A percentile compares a stretch with the other conserved stretches of the same genome.
phyloP scores from a whole-genome alignment of 208 protist species.

The Trypanosoma grayi region DNA sequence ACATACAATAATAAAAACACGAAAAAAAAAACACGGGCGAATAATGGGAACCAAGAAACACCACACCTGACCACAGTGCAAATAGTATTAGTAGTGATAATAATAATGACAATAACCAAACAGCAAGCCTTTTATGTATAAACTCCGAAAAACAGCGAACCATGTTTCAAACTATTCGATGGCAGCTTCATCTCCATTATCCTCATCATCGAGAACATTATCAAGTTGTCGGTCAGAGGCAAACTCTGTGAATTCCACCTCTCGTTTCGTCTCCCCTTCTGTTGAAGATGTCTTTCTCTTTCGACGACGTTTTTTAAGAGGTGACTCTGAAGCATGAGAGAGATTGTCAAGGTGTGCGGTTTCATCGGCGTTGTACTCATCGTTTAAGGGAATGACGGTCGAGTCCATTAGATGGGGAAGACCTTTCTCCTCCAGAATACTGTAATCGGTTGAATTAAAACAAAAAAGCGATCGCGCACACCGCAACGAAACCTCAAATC shows the following conservation, averaged over 20 bases:
- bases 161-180: not conserved
- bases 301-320: constrained; percentile 10
- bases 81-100: too few species aligned
- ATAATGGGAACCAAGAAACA: not conserved
- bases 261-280: constrained; percentile 9
- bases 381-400: constrained; percentile 41
- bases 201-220: too few species aligned
- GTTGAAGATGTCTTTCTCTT: constrained; percentile 17
- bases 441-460: constrained; percentile 70
- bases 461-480: constrained; percentile 81
- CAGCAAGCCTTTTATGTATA: too few species aligned
- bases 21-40: not conserved
- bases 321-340: not conserved
- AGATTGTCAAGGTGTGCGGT: not conserved
- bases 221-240: too few species aligned
- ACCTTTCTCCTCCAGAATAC: constrained; percentile 77
- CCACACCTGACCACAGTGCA: too few species aligned
- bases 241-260: not conserved
- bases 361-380: constrained; percentile 12
- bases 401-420: constrained; percentile 56
- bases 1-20: constrained; percentile 4
- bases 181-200: not conserved
- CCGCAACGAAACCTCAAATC: constrained; percentile 82
- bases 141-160: too few species aligned
- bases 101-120: too few species aligned